These are phyloP conservation scores for Pelagophyceae sp. DNA, from an alignment of 352 stramenopile genomes.

Conservation along the genomic window DNA sequence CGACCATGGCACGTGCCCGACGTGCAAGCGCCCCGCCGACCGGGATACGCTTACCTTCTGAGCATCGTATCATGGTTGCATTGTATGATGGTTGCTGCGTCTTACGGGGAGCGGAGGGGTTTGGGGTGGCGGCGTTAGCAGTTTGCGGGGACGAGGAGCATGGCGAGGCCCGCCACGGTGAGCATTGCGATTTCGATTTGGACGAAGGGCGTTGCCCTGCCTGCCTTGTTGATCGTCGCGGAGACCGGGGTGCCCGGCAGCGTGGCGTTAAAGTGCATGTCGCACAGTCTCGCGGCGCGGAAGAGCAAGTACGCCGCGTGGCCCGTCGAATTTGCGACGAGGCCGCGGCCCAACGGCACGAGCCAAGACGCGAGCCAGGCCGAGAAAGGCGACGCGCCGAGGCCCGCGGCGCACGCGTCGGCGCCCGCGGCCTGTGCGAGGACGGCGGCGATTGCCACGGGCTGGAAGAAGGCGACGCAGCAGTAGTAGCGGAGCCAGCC, in stretches of 20 bases:
- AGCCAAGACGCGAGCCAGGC: background rate
- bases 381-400: no score
- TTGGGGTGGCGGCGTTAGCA: no score
- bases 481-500: background rate
- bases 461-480: background rate
- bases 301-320: background rate
- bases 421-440: no score
- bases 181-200: background rate
- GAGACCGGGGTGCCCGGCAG: background rate
- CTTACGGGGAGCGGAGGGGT: no score
- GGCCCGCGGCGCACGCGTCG: background rate
- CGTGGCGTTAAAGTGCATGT: background rate
- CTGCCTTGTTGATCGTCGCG: background rate
- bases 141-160: no score
- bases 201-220: background rate
- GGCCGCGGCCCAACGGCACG: background rate
- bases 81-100: no score
- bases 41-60: no score
- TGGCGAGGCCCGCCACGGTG: no score
- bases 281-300: background rate
- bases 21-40: background rate
- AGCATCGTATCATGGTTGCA: no score
- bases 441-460: background rate
- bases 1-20: background rate
- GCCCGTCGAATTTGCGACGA: background rate